Percentiles rank a stretch among this genome's conserved stretches.
Conservation (phyloP, 495 filamentous ascomycete species). For the Penicillium canescens region DNA sequence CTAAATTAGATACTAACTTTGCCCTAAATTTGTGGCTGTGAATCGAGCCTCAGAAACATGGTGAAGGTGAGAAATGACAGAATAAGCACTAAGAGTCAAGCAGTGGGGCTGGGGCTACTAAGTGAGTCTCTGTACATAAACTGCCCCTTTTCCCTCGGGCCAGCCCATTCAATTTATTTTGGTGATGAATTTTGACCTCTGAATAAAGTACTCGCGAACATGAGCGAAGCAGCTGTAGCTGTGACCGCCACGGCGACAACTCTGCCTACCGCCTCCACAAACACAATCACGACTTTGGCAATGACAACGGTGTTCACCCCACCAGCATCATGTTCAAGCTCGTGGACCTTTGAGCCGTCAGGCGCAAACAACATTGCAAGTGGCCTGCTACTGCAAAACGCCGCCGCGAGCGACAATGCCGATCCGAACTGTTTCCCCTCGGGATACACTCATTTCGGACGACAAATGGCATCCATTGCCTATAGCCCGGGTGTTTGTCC, state of each 20-base stretch:
- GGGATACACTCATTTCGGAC: slow-evolving; percentile 9
- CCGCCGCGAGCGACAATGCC: background rate
- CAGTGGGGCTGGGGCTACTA: no score
- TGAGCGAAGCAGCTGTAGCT: background rate
- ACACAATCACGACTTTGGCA: background rate
- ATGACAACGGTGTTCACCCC: slow-evolving; percentile 19
- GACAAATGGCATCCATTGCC: background rate
- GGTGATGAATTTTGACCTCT: no score
- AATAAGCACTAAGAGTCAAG: no score
- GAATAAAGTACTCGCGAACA: no score
- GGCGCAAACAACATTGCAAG: background rate
- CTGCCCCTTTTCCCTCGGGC: no score
- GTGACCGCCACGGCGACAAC: background rate
- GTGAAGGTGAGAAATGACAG: no score
- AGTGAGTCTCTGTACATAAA: no score
- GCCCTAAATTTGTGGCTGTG: no score
- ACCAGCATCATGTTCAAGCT: slow-evolving; percentile 12
- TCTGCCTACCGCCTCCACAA: background rate
- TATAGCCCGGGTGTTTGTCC: slow-evolving; percentile 24
- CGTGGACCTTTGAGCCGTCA: slow-evolving; percentile 18
- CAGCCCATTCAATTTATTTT: no score
- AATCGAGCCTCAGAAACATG: no score
- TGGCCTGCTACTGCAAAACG: slow-evolving; percentile 23
- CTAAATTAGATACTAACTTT: no score
- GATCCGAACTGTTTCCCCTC: slow-evolving; percentile 15